These are phyloP conservation scores for Viola pubescens DNA, from an alignment of 441 rosid genomes.

Conservation along the genomic window DNA sequence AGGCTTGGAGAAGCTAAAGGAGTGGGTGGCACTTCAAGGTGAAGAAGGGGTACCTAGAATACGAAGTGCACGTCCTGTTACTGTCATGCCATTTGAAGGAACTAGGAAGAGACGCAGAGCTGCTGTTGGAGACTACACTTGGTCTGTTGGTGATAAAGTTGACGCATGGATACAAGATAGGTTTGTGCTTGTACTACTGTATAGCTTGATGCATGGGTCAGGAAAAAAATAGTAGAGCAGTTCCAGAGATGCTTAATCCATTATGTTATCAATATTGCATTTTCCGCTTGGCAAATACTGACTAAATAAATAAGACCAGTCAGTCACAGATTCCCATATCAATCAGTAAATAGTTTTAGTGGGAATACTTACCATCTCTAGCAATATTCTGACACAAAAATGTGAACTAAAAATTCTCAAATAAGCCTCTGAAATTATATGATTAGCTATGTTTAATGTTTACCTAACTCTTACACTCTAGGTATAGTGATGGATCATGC, in stretches of 20 bases:
- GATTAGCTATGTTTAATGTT: too few relatives aligned
- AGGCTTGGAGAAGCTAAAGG: slow-evolving; percentile 73
- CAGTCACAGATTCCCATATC: too few relatives aligned
- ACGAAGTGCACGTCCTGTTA: slow-evolving; percentile 66
- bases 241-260: too few relatives aligned
- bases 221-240: too few relatives aligned
- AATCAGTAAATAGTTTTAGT: too few relatives aligned
- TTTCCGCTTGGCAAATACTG: too few relatives aligned
- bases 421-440: too few relatives aligned
- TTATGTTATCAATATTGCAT: too few relatives aligned
- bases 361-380: too few relatives aligned
- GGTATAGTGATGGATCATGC: too few relatives aligned
- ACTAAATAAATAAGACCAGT: too few relatives aligned
- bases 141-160: slow-evolving; percentile 88
- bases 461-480: neutral
- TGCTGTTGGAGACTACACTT: slow-evolving; percentile 59
- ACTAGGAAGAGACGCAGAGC: slow-evolving; percentile 95
- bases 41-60: slow-evolving; percentile 66
- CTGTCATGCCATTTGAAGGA: slow-evolving; percentile 73
- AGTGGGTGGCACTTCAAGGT: slow-evolving; percentile 68
- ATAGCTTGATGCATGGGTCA: neutral
- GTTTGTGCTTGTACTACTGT: slow-evolving; percentile 28
- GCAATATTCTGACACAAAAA: neutral
- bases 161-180: slow-evolving; percentile 87
- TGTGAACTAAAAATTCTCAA: neutral